Evolutionary conservation across 2,329 filamentous ascomycete genomes (phyloP), one percentile per base, ranked within the genome.

Genomic region (Scedosporium dehoogii): DNA sequence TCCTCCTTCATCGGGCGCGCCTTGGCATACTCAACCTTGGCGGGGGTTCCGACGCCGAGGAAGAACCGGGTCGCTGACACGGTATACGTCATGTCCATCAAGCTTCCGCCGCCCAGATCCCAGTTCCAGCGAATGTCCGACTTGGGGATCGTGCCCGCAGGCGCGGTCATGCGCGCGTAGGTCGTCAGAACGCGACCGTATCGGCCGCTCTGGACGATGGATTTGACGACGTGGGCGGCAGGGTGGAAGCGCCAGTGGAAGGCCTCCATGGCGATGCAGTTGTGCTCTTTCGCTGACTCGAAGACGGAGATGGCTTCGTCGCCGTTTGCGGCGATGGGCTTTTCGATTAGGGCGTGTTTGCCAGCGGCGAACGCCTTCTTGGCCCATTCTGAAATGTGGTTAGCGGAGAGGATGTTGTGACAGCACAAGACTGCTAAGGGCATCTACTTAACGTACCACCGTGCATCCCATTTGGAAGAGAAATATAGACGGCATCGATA

Each of bases 281-380:
- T 63, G 38, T 66, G 63, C 1, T 59, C 53, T 51, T 65, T 63
- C 10, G 64, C 62, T 72, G 76, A 82, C 6, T 74, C 64, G 25
- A 84, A 71, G 29, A 85, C 73, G n/a, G 77, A 73, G 27, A 73
- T 70, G 0, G 81, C 81, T 0, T 75, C 74, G 3, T 74, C 70
- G 10, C 82, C 67, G 65, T 82, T 79, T 57, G 77, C 77, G 1
- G 78, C 79, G 27, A 83, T 75, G 18, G 81, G 81, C 66, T 84
- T 84, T 68, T 84, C 81, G 5, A 78, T 76, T 0, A 84, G 70
- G 2, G 83, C 81, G 67, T 83, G 79, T 66, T 84, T 84, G 9
- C 79, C 79, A 16, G 78, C 79, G 6, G 72, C 66, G 7, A 84
- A 70, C n/a, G 74, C 74, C 64, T 79, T 76, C 66, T 83, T 78